Percentiles rank a stretch among this genome's conserved stretches.
Conservation (phyloP, 306 rosid genomes). For the Casuarina cunninghamiana region DNA sequence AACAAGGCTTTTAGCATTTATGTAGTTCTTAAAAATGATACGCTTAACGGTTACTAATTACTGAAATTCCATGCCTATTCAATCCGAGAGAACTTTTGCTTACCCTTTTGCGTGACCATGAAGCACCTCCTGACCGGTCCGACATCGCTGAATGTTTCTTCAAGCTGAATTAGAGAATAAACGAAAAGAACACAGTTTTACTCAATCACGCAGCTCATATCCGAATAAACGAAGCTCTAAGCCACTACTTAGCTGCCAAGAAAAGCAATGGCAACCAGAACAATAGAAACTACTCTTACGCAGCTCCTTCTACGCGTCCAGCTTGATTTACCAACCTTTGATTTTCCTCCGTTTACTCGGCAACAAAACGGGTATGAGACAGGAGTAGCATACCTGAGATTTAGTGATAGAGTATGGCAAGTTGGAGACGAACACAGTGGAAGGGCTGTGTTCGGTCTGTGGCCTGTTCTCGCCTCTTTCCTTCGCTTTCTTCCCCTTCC, state of each 20-base stretch:
- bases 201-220: neutral
- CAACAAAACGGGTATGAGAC: conserved; percentile 10
- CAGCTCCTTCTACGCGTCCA: no score
- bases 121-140: conserved; percentile 91
- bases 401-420: conserved; percentile 76
- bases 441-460: conserved; percentile 41
- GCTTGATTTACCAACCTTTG: neutral
- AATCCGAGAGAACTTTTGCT: neutral
- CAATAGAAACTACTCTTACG: no score
- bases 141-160: conserved; percentile 76
- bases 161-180: conserved; percentile 51
- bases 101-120: conserved; percentile 82
- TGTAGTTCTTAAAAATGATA: neutral
- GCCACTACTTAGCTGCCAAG: no score
- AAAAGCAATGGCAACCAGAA: neutral
- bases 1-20: neutral
- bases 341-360: conserved; percentile 14
- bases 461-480: conserved; percentile 40
- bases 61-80: neutral
- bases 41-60: neutral
- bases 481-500: conserved; percentile 58
- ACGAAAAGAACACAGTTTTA: neutral
- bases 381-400: conserved; percentile 51
- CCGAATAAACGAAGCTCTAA: neutral
- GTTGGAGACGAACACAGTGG: conserved; percentile 71